Percentiles rank a stretch among this genome's conserved stretches.
Evolutionary conservation across 2,329 filamentous ascomycete genomes (phyloP).

Genomic region (Periconia macrospinosa): DNA sequence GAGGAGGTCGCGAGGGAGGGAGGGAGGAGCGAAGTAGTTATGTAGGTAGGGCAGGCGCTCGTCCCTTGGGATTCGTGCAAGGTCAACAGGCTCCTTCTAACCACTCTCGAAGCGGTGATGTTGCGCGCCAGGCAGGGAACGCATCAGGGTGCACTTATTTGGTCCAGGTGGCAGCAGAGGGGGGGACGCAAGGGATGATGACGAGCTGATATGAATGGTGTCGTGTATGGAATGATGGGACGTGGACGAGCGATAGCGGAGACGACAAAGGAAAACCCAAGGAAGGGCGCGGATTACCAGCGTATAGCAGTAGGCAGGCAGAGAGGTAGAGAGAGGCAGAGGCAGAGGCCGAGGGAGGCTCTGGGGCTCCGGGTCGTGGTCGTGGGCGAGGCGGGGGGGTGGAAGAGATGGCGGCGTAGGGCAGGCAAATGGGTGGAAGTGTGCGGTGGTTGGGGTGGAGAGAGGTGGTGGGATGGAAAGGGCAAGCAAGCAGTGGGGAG

Average conservation of each 20-base stretch:
- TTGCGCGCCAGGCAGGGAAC: slow-evolving; percentile 42
- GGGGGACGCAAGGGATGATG: slow-evolving; percentile 34
- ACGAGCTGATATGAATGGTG: slow-evolving; percentile 5
- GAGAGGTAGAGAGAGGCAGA: slow-evolving; percentile 1
- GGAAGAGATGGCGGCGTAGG: not conserved
- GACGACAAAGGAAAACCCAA: not conserved
- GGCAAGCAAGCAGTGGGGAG: not conserved
- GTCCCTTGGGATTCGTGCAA: slow-evolving; percentile 35
- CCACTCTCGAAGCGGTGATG: slow-evolving; percentile 41
- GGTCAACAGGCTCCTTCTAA: slow-evolving; percentile 29
- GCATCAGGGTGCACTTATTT: slow-evolving; percentile 39
- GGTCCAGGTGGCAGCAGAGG: slow-evolving; percentile 19
- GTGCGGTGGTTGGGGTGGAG: not conserved
- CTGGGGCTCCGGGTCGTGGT: slow-evolving; percentile 1
- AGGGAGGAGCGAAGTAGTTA: slow-evolving; percentile 26
- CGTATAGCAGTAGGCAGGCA: not conserved
- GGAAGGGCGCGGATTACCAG: slow-evolving; percentile 1
- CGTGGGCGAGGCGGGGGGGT: not conserved
- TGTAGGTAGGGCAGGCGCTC: slow-evolving; percentile 25
- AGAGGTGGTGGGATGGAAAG: not conserved
- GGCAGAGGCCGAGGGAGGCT: not conserved
- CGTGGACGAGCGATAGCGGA: slow-evolving; percentile 2
- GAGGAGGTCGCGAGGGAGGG: slow-evolving; percentile 16
- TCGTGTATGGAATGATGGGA: slow-evolving; percentile 23
- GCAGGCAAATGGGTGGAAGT: not conserved